These are phyloP conservation scores for Phellinidium pouzarii DNA, from an alignment of 1,284 basidiomycete species.

Conservation along the genomic window DNA sequence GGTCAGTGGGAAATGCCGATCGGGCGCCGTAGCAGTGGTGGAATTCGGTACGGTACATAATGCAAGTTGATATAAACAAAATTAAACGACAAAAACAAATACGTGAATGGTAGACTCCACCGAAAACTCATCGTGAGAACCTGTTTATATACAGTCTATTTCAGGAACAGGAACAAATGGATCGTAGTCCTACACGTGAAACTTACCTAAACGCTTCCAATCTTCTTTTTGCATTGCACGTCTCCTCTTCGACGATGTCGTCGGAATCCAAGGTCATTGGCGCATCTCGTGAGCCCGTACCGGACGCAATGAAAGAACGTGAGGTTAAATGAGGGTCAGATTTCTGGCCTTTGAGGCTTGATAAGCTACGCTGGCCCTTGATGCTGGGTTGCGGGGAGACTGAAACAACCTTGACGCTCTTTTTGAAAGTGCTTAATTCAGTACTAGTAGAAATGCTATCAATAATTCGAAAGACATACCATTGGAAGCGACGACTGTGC, in stretches of 20 bases:
- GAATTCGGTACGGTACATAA: not conserved
- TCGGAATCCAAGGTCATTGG: constrained; percentile 10
- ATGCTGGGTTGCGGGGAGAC: too few species aligned
- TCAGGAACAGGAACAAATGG: not conserved
- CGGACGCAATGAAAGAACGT: not conserved
- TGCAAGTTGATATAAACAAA: not conserved
- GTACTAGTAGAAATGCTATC: not conserved
- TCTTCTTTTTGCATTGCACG: not conserved
- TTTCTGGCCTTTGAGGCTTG: not conserved
- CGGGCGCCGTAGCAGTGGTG: not conserved
- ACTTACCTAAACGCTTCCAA: constrained; percentile 11
- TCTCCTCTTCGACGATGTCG: constrained; percentile 5
- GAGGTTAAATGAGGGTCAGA: not conserved
- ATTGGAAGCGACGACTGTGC: not conserved
- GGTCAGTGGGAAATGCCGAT: not conserved
- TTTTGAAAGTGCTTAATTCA: not conserved
- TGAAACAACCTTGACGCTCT: too few species aligned
- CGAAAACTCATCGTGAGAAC: not conserved
- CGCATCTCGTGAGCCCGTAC: not conserved
- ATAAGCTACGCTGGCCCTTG: not conserved
- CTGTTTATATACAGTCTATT: not conserved
- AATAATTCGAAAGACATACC: not conserved
- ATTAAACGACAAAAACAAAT: not conserved
- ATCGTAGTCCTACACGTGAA: not conserved
- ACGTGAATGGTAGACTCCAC: not conserved